phyloP scores from a whole-genome alignment of 495 filamentous ascomycete species.

The Penicillium riverlandense region DNA sequence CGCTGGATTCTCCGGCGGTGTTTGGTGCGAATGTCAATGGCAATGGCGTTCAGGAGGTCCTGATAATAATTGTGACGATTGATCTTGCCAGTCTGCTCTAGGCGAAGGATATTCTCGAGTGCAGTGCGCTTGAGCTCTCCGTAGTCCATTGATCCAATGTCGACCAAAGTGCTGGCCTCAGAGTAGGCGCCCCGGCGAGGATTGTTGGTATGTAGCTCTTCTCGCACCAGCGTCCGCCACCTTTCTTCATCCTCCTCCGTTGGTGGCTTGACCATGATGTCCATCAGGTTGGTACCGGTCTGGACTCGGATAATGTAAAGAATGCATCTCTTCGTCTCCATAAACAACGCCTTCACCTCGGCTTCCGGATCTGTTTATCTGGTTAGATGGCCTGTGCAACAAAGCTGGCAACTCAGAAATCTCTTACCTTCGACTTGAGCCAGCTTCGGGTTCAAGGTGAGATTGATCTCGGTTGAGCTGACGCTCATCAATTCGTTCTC shows the following conservation, averaged over 20 bases:
- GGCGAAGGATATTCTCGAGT: conserved; percentile 84
- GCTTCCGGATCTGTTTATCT: conserved; percentile 68
- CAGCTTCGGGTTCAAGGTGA: conserved; percentile 86
- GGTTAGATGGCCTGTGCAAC: neutral
- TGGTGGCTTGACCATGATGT: conserved; percentile 90
- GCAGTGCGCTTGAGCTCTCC: conserved; percentile 86
- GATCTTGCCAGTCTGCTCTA: conserved; percentile 80
- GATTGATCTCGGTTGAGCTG: conserved; percentile 80
- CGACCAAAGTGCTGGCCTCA: conserved; percentile 77
- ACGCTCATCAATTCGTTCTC: conserved; percentile 86
- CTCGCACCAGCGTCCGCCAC: conserved; percentile 76
- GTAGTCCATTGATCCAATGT: conserved; percentile 86
- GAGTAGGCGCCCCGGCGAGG: conserved; percentile 78
- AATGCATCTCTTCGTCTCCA: conserved; percentile 96
- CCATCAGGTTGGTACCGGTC: conserved; percentile 82
- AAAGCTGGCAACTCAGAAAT: too few relatives aligned
- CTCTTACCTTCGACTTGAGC: conserved; percentile 70
- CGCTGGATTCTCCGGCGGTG: conserved; percentile 86
- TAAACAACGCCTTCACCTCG: conserved; percentile 84
- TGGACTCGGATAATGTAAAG: conserved; percentile 98
- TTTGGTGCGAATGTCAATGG: conserved; percentile 93
- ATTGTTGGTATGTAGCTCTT: conserved; percentile 66
- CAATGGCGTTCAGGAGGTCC: conserved; percentile 93
- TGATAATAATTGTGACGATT: conserved; percentile 92
- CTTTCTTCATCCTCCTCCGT: conserved; percentile 78